Percentiles rank a stretch among this genome's conserved stretches.
phyloP scores from a whole-genome alignment of 2,329 filamentous ascomycete genomes.

The Alternaria arborescens region DNA sequence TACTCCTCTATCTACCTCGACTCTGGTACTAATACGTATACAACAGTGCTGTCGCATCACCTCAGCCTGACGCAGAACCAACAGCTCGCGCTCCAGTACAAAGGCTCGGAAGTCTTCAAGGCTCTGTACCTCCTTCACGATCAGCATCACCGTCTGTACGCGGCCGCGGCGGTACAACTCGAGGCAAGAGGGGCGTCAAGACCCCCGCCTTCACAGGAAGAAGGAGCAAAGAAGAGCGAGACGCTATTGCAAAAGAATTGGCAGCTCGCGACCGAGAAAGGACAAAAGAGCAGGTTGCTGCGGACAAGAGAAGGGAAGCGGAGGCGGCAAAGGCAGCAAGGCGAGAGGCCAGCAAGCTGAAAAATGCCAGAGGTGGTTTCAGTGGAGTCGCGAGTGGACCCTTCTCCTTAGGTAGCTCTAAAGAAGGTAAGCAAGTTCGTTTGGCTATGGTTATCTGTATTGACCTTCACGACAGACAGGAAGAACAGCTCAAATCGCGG shows the following conservation, averaged over 20 bases:
- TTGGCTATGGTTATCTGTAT: not conserved
- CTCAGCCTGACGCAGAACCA: slow-evolving; percentile 29
- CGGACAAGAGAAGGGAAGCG: slow-evolving; percentile 35
- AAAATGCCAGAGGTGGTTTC: slow-evolving; percentile 53
- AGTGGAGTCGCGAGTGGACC: slow-evolving; percentile 54
- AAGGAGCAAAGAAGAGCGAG: slow-evolving; percentile 56
- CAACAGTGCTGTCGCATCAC: slow-evolving; percentile 24
- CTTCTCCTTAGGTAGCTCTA: slow-evolving; percentile 48
- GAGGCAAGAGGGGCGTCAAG: slow-evolving; percentile 41
- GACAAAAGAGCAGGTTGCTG: slow-evolving; percentile 45
- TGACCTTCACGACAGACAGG: slow-evolving; percentile 31
- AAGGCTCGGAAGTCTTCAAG: slow-evolving; percentile 42
- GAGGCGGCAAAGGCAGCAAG: slow-evolving; percentile 32
- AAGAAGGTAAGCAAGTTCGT: slow-evolving; percentile 32
- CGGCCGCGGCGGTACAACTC: slow-evolving; percentile 32
- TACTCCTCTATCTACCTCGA: not conserved
- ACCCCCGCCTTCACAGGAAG: slow-evolving; percentile 56
- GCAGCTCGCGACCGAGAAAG: slow-evolving; percentile 51
- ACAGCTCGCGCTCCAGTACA: slow-evolving; percentile 34
- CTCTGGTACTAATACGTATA: slow-evolving; percentile 6
- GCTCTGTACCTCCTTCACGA: slow-evolving; percentile 38
- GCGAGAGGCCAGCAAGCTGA: slow-evolving; percentile 38
- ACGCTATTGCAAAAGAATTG: slow-evolving; percentile 53
- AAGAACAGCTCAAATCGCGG: slow-evolving; percentile 28
- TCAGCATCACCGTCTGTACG: slow-evolving; percentile 43